Base-by-base conservation (phyloP, 805 yeast genomes). In the Metschnikowia bowlesiae region DNA sequence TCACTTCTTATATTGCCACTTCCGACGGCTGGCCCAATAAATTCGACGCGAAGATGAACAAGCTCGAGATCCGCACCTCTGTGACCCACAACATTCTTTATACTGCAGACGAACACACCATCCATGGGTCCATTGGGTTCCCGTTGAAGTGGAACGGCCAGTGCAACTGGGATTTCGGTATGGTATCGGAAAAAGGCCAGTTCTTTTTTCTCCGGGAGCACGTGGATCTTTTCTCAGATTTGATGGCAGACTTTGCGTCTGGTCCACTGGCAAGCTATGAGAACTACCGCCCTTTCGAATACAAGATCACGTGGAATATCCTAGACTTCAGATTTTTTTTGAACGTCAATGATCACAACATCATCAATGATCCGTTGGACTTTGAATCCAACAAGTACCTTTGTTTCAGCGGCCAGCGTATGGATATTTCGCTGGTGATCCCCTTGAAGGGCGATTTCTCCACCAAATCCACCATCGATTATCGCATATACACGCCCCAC, bases 351-450 rank as follows among this genome's bases (percentile, higher is more conserved):
- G 96, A 89, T 60, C 80, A 82, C 39, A 94, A 94, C 63, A 87
- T 94, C 60, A 84, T 94, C 55, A 87, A 90, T 65, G 87, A 89
- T 58, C 96, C 98, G 0, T 68, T 90, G 38, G 97, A 90, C 61
- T 82, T 86, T 58, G 80, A 79, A 47, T 94, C 85, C 53, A 94
- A 94, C 64, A 80, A 84, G 33, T 92, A 82, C 59, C 53, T 92
- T 4, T 82, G 92, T 0, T 74, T 92, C 52, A 82, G 80, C 54
- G 96, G 97, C 0, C 79, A 80, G 3, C 64, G 66, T 6, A 58
- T 91, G 28, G 60, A 64, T 2, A 54, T 83, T 1, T 68, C 72
- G 7, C 63, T 83, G 18, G 62, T 61, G 0, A 71, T 89, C 1
- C 97, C 98, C 0, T 60, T 83, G 54, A 76, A 76, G 11, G 75